Base-by-base conservation (phyloP, 805 yeast genomes). In the Teunomyces aglyptinius region DNA sequence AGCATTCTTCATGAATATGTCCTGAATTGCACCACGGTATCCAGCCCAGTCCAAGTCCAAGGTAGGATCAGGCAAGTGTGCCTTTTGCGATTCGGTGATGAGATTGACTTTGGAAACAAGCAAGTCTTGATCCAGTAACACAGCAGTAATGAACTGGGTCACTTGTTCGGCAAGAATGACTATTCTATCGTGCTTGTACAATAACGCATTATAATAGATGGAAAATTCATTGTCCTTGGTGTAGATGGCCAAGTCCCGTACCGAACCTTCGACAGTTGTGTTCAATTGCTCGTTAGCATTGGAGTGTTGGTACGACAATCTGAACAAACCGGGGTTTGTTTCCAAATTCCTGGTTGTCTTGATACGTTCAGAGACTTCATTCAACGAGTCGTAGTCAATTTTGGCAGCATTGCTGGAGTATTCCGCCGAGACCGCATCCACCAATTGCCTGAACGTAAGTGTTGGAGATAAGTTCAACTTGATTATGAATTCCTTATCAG, bases 11-110 rank as follows among this genome's bases (percentile, higher is more conserved):
- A 86, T 84, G 68, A 94, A 94, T 38, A 94, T 91, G 59, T 94
- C 99, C 61, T 94, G 99, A 57, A 94, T 95, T 12, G 98, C 91
- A 39, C 99, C 99, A 54, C 95, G 78, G 67, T 81, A 94, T 24
- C 86, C 86, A 35, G 83, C 75, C 97, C 97, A 94, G 67, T 90
- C 96, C 53, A 94, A 75, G 57, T 90, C 86, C 7, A 71, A 64
- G 6, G 89, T 87, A 38, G 99, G 98, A 63, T 91, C 91, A 5
- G 99, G 99, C 46, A 95, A 73, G 2, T 74, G 67, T 0, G 64
- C 52, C 38, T 57, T 60, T 57, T 90, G 96, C 1, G 83, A 64
- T n/a, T 68, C 58, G 1, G 98, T 89, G 46, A 89, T 70, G 52
- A 94, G 73, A 35, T 80, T 77, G 26, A 87, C 77, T 49, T 80